Evolutionary conservation across 192 early-diverging fungal species (phyloP).

Genomic region (Entomortierella lignicola): DNA sequence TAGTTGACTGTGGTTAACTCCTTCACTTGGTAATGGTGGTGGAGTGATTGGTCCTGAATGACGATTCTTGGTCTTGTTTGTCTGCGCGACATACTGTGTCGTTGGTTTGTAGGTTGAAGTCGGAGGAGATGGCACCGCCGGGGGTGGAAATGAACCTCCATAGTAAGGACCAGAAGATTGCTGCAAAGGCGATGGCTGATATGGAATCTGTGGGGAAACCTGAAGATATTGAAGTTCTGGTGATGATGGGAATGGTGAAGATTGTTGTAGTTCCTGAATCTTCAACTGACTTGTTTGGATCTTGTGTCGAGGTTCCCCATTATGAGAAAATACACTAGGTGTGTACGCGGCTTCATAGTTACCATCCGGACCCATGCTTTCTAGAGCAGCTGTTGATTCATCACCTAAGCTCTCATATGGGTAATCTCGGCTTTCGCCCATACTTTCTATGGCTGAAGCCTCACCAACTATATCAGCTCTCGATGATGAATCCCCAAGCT

Average conservation of each 20-base stretch:
- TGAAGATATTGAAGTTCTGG: conserved; percentile 47
- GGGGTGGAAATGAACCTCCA: not conserved
- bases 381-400: conserved; percentile 10
- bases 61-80: conserved; percentile 23
- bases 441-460: conserved; percentile 11
- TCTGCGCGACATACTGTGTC: conserved; percentile 39
- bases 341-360: conserved; percentile 2
- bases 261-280: not conserved
- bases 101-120: conserved; percentile 22
- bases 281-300: conserved; percentile 14
- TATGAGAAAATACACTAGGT: conserved; percentile 6
- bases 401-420: conserved; percentile 37
- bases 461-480: conserved; percentile 24
- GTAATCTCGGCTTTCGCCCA: conserved; percentile 3
- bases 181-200: conserved; percentile 1
- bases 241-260: conserved; percentile 19
- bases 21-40: not conserved
- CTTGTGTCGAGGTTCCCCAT: conserved; percentile 10
- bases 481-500: conserved; percentile 10
- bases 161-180: not conserved
- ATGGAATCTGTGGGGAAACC: conserved; percentile 28
- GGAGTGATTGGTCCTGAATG: conserved; percentile 6
- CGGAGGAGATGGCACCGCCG: not conserved
- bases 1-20: not conserved
- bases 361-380: conserved; percentile 34